These are phyloP conservation scores for Penicillium sp. DNA, from an alignment of 2,329 filamentous ascomycete species.

Conservation along the genomic window DNA sequence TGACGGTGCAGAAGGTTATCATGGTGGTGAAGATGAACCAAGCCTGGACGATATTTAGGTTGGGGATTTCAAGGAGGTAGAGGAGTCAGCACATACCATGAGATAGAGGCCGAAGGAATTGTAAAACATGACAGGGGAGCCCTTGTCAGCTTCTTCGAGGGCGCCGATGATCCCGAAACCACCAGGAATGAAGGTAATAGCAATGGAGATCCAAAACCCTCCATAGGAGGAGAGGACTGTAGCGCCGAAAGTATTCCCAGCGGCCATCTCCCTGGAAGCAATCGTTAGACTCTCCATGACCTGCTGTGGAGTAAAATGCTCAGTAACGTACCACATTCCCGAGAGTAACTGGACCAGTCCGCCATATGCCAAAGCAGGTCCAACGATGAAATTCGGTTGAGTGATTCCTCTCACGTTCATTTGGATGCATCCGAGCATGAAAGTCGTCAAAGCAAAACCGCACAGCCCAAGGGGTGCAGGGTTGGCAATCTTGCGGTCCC, in stretches of 20 bases:
- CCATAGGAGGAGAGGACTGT: conserved; percentile 75
- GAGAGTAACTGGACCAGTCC: conserved; percentile 73
- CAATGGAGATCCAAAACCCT: conserved; percentile 76
- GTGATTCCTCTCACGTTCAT: conserved; percentile 61
- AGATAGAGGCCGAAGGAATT: conserved; percentile 71
- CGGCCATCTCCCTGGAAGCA: conserved; percentile 68
- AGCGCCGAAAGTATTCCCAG: conserved; percentile 78
- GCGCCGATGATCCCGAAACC: conserved; percentile 61
- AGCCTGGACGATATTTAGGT: conserved; percentile 41
- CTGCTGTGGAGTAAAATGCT: not conserved
- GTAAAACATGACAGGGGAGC: conserved; percentile 46
- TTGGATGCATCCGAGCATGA: conserved; percentile 74
- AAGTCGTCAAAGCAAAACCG: conserved; percentile 76
- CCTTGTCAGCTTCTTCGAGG: conserved; percentile 35
- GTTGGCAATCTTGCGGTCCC: conserved; percentile 69
- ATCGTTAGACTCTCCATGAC: not conserved
- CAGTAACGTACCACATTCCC: conserved; percentile 71
- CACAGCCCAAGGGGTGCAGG: conserved; percentile 71
- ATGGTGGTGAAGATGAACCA: conserved; percentile 83
- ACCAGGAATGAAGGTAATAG: conserved; percentile 65
- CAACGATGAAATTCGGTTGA: conserved; percentile 64
- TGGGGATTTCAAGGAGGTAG: not conserved
- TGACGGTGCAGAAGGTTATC: conserved; percentile 69
- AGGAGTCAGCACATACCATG: conserved; percentile 43
- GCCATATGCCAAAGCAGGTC: conserved; percentile 69